Evolutionary conservation across 228 moss, liverwort and hornwort genomes (phyloP).

Genomic region (Sphagnum magellanicum): DNA sequence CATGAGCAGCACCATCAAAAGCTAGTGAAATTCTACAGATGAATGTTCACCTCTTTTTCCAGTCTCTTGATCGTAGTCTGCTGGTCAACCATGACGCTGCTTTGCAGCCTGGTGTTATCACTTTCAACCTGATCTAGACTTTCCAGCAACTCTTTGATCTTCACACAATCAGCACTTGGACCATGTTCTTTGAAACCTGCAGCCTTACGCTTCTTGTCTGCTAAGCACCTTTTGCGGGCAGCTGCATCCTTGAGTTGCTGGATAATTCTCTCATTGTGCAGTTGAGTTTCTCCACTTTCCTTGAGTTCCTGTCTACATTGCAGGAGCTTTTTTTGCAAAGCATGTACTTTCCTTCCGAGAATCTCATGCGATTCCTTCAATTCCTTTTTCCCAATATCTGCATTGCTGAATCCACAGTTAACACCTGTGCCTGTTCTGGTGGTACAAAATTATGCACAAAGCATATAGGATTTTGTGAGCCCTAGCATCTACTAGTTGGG

Average conservation of each 20-base stretch:
- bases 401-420: too few species aligned
- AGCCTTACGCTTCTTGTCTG: slow-evolving; percentile 19
- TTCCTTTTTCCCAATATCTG: background rate
- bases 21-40: background rate
- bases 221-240: slow-evolving; percentile 13
- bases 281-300: slow-evolving; percentile 17
- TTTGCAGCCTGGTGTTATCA: slow-evolving; percentile 43
- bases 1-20: background rate
- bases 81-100: slow-evolving; percentile 47
- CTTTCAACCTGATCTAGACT: slow-evolving; percentile 52
- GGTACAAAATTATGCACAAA: too few species aligned
- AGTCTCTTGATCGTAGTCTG: slow-evolving; percentile 38
- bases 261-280: slow-evolving; percentile 16
- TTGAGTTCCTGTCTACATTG: slow-evolving; percentile 19
- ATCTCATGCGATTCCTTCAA: slow-evolving; percentile 6
- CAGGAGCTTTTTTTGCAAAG: slow-evolving; percentile 19
- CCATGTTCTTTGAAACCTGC: slow-evolving; percentile 14
- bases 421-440: too few species aligned
- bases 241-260: slow-evolving; percentile 29
- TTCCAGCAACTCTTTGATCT: slow-evolving; percentile 50
- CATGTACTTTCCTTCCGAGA: slow-evolving; percentile 8
- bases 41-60: slow-evolving; percentile 39
- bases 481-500: too few species aligned
- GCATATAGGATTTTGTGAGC: too few species aligned
- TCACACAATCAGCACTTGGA: slow-evolving; percentile 33